Base-by-base conservation (phyloP, 257 asterid genomes). In the Eustoma russellianum region DNA sequence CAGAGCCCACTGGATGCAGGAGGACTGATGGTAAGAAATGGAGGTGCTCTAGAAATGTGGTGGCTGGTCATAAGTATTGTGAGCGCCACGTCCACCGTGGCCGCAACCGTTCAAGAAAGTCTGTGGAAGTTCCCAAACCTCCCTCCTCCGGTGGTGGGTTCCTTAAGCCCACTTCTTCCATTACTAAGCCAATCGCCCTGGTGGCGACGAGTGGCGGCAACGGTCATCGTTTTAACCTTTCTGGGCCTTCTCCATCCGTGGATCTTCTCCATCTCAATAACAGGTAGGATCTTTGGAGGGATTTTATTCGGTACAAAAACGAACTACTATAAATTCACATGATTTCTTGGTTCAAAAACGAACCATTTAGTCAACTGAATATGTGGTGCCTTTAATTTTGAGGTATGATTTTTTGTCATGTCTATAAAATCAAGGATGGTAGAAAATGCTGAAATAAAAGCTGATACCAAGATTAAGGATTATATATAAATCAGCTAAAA, bases 21-120 rank as follows among this genome's bases (percentile, higher is more conserved):
- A 75, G 97, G 64, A 89, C 97, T 10, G 97, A 89, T 62, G 97
- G 97, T 33, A 89, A 89, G 79, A 89, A 89, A 47, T 90, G 97
- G 97, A 79, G 97, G 73, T 90, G 97, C 75, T 82, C 97, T 5
- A 76, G 93, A 63, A 96, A 86, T 53, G 93, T 87, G 56, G 95
- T 87, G 74, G 72, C 79, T 48, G 95, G 86, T 18, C 89, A 80
- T 56, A 91, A 91, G 61, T 91, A 91, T 74, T 87, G 98, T 43
- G 98, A 86, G 66, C 96, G 94, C 67, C 98, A 91, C 67, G 65
- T 91, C 73, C 95, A 91, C 68, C 86, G 98, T 3, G 98, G 98
- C 52, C 71, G 82, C 24, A 87, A 83, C 74, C 98, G 98, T 91
- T 91, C 98, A 91, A 91, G 98, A 91, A 91, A 90, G 98, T 92